Evolutionary conservation across 768 basidiomycete genomes (phyloP), one percentile per base, ranked within the genome.

Genomic region (Lactarius psammicola): DNA sequence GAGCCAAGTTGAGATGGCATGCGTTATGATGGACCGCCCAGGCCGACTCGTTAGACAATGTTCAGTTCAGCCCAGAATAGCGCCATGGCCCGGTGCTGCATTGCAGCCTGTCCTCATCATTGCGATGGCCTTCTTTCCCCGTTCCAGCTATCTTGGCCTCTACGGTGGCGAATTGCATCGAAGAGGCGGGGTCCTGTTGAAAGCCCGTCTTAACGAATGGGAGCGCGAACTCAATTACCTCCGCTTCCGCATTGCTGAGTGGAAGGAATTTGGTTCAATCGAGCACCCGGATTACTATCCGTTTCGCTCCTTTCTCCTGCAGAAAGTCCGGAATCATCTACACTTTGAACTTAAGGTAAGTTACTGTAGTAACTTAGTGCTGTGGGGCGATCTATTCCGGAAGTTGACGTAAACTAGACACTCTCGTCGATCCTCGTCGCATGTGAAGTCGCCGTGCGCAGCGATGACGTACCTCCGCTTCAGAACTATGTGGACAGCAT

Each of bases 211-310:
- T 18, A 28, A 34, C 56, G 67, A 69, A 36, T 69, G 69, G 69
- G 69, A 69, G 15, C 67, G 67, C 30, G 69, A 69, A 54, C 56
- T 69, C 40, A 49, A 68, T n/a, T 69, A 69, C 54, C 69, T 69
- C 23, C 63, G 67, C 8, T 68, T 55, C 44, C 67, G 69, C 36
- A 68, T 69, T 20, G 63, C 67, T n/a, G 69, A 69, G 38, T 69
- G 69, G 69, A 69, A 64, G 26, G 15, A 59, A 23, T 68, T 68
- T 30, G 69, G 63, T 8, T 49, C 67, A 1, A 34, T 54, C 51
- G 69, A 70, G 17, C 59, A 70, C 60, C 44, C 57, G 1, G 67
- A 68, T 38, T 70, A 70, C 60, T 59, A 59, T 40, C 33, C 38
- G 18, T 68, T 70, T 42, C 69, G 69, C 20, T 7, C 34, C 26